Conservation (phyloP, 805 yeast species). For the Hemisphaericaspora nanyangensis region DNA sequence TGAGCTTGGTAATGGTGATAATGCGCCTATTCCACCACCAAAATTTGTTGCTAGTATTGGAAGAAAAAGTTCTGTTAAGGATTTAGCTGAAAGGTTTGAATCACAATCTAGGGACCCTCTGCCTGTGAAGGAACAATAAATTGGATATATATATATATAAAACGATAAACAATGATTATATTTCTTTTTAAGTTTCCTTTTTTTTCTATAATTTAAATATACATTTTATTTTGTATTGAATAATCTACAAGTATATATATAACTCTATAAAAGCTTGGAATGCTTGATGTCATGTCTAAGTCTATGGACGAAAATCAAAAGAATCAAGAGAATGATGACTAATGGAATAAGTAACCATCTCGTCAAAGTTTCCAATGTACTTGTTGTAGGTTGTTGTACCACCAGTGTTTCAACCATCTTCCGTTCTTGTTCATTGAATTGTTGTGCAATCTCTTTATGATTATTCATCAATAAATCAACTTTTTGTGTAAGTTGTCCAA, state of each 20-base stretch:
- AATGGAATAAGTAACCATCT: conserved; percentile 42
- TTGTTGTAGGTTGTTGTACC: conserved; percentile 1
- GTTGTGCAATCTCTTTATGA: conserved; percentile 34
- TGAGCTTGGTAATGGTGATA: too few species aligned
- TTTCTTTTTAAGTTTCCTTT: background rate
- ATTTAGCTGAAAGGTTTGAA: conserved; percentile 27
- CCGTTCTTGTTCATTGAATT: conserved; percentile 18
- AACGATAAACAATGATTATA: too few species aligned
- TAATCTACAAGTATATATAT: too few species aligned
- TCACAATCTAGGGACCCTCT: conserved; percentile 4
- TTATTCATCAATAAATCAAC: conserved; percentile 39
- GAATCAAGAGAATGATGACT: conserved; percentile 32
- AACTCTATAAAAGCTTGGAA: conserved; percentile 47
- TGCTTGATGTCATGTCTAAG: conserved; percentile 62
- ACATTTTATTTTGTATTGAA: too few species aligned
- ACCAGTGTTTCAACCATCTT: background rate
- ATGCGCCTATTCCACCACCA: too few species aligned
- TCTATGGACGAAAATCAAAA: conserved; percentile 47
- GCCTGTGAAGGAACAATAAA: too few species aligned
- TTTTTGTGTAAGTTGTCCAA: conserved; percentile 30
- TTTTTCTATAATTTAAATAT: too few species aligned
- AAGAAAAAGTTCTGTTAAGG: conserved; percentile 31
- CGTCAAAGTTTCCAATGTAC: conserved; percentile 19
- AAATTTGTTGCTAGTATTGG: conserved; percentile 23
- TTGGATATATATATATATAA: too few species aligned